phyloP scores from a whole-genome alignment of 2,329 filamentous ascomycete species.

The Trichophyton rubrum region DNA sequence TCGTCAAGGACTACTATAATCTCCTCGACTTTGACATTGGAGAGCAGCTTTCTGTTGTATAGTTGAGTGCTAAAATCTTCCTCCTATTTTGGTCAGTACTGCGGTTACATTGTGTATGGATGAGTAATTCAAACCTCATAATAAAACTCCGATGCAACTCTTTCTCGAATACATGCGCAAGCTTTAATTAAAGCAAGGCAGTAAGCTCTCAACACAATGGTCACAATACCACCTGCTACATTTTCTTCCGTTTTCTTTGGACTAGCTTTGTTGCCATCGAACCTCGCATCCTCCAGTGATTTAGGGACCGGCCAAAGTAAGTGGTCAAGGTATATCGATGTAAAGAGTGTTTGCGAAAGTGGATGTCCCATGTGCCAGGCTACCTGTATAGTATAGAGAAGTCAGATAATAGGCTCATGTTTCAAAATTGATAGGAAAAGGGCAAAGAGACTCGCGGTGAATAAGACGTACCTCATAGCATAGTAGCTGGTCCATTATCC shows the following conservation, averaged over 20 bases:
- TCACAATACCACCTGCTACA: conserved; percentile 33
- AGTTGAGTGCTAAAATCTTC: conserved; percentile 94
- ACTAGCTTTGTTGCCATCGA: conserved; percentile 24
- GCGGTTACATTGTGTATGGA: not conserved
- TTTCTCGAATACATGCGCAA: conserved; percentile 64
- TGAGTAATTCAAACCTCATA: conserved; percentile 55
- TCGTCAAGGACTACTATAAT: conserved; percentile 44
- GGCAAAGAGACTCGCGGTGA: not conserved
- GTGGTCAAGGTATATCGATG: conserved; percentile 77
- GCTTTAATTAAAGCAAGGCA: conserved; percentile 74
- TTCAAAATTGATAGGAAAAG: conserved; percentile 12
- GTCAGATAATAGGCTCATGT: not conserved
- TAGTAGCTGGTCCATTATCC: conserved; percentile 86
- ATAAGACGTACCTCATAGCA: conserved; percentile 58
- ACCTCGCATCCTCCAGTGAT: conserved; percentile 53
- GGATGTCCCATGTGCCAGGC: conserved; percentile 96
- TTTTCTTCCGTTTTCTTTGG: not conserved
- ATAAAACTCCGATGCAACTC: conserved; percentile 70
- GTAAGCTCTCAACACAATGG: conserved; percentile 65
- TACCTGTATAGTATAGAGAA: conserved; percentile 45
- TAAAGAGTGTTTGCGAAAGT: conserved; percentile 86
- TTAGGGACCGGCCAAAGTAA: conserved; percentile 59
- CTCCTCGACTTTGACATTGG: conserved; percentile 46
- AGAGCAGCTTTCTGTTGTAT: conserved; percentile 67
- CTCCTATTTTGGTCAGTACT: conserved; percentile 45